phyloP scores from a whole-genome alignment of 805 yeast genomes.

The Komagataella pseudopastoris region DNA sequence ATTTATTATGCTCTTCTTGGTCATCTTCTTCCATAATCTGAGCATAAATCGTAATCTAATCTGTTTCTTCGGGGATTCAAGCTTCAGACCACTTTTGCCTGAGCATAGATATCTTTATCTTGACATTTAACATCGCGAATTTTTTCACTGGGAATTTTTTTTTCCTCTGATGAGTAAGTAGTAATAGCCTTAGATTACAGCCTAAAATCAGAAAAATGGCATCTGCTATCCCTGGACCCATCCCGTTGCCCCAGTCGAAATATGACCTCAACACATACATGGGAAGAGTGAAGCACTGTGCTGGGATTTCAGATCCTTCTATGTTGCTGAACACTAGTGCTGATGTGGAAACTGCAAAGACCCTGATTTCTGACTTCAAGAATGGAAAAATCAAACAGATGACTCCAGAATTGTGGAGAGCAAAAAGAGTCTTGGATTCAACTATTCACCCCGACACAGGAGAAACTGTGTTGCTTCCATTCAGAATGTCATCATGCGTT shows the following conservation, averaged over 20 bases:
- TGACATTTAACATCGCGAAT: neutral
- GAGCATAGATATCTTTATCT: neutral
- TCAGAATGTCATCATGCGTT: slow-evolving; percentile 95
- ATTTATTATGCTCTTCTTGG: slow-evolving; percentile 11
- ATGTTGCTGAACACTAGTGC: slow-evolving; percentile 63
- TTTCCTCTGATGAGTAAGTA: neutral
- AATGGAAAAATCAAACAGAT: slow-evolving; percentile 52
- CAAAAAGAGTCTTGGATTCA: slow-evolving; percentile 79
- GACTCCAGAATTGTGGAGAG: slow-evolving; percentile 79
- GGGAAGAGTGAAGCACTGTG: slow-evolving; percentile 93
- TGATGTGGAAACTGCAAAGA: slow-evolving; percentile 53
- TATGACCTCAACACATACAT: slow-evolving; percentile 73
- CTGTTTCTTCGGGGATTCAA: neutral
- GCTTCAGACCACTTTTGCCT: neutral
- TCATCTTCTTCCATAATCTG: neutral
- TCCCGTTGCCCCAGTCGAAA: slow-evolving; percentile 65
- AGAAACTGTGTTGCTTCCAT: slow-evolving; percentile 82
- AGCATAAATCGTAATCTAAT: neutral
- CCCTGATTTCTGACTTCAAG: slow-evolving; percentile 55
- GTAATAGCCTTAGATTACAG: too few species aligned
- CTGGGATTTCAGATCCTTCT: slow-evolving; percentile 84
- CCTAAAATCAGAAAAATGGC: slow-evolving; percentile 41
- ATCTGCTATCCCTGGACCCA: slow-evolving; percentile 73
- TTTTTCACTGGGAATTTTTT: neutral
- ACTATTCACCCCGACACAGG: slow-evolving; percentile 96